These are phyloP conservation scores for Mycena sanguinolenta DNA, from an alignment of 768 basidiomycete genomes.

Conservation along the genomic window DNA sequence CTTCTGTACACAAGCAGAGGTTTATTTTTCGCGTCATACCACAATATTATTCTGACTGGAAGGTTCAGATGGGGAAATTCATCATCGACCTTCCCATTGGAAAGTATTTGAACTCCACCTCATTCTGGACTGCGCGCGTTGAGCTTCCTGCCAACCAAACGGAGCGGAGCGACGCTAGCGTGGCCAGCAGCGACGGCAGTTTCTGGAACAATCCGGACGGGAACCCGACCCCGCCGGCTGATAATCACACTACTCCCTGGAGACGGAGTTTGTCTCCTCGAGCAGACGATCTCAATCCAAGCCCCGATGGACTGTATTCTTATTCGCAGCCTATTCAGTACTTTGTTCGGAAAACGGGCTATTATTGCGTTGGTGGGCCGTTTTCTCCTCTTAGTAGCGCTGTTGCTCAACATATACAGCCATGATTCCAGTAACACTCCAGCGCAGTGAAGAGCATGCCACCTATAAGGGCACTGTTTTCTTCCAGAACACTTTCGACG, in stretches of 20 bases:
- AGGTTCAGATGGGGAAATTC: constrained; percentile 80
- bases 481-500: constrained; percentile 91
- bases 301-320: constrained; percentile 61
- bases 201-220: constrained; percentile 75
- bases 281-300: constrained; percentile 56
- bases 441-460: constrained; percentile 77
- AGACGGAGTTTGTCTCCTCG: constrained; percentile 43
- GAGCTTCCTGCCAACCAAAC: constrained; percentile 63
- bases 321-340: constrained; percentile 87
- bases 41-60: background rate
- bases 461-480: constrained; percentile 83
- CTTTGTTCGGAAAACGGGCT: constrained; percentile 87
- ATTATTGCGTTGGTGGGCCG: constrained; percentile 92
- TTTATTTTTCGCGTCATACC: background rate
- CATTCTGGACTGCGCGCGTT: constrained; percentile 90
- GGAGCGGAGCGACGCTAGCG: constrained; percentile 36
- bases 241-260: constrained; percentile 66
- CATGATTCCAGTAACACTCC: constrained; percentile 89
- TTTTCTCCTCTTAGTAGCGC: constrained; percentile 4
- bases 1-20: constrained; percentile 72
- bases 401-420: constrained; percentile 57
- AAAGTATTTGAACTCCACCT: constrained; percentile 76
- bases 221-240: constrained; percentile 67
- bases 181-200: constrained; percentile 43
- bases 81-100: constrained; percentile 82